phyloP scores from a whole-genome alignment of 2,329 filamentous ascomycete genomes.

The Colletotrichum theobromicola region DNA sequence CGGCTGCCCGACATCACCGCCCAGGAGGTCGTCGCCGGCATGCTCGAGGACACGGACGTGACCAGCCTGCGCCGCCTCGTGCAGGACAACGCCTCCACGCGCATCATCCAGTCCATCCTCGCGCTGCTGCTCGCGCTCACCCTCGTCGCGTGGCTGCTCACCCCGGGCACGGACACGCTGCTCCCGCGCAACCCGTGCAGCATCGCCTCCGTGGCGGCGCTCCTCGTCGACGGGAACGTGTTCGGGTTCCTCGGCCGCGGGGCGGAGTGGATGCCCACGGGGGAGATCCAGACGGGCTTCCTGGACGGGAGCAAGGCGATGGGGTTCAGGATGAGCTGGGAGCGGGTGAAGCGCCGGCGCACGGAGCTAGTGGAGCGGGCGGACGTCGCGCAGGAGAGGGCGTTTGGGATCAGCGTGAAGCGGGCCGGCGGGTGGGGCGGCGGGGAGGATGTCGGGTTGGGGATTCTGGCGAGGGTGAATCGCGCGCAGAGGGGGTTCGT shows the following conservation, averaged over 20 bases:
- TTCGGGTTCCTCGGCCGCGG: slow-evolving; percentile 30
- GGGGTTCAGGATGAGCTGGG: slow-evolving; percentile 30
- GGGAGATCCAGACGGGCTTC: slow-evolving; percentile 24
- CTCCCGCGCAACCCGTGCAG: slow-evolving; percentile 36
- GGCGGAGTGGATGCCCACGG: slow-evolving; percentile 28
- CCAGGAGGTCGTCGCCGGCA: slow-evolving; percentile 11
- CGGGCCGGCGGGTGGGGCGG: slow-evolving; percentile 20
- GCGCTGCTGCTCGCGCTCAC: slow-evolving; percentile 30
- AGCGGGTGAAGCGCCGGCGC: slow-evolving; percentile 14
- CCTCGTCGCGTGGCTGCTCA: slow-evolving; percentile 32
- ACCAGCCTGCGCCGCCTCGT: slow-evolving; percentile 23
- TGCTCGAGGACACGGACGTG: slow-evolving; percentile 14
- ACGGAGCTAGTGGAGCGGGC: neutral
- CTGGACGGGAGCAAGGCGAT: slow-evolving; percentile 28
- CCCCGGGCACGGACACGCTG: slow-evolving; percentile 23
- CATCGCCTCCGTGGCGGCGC: slow-evolving; percentile 40
- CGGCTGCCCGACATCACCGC: slow-evolving; percentile 17
- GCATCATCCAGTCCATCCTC: slow-evolving; percentile 37
- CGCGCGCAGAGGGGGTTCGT: slow-evolving; percentile 18
- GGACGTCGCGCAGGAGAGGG: neutral
- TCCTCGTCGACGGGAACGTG: slow-evolving; percentile 42
- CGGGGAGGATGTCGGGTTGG: slow-evolving; percentile 22
- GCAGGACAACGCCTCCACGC: slow-evolving; percentile 37
- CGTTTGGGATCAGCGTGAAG: slow-evolving; percentile 20
- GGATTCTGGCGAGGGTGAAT: slow-evolving; percentile 20